Conservation (phyloP, 148 eudicot species). For the Rheum nobile region DNA sequence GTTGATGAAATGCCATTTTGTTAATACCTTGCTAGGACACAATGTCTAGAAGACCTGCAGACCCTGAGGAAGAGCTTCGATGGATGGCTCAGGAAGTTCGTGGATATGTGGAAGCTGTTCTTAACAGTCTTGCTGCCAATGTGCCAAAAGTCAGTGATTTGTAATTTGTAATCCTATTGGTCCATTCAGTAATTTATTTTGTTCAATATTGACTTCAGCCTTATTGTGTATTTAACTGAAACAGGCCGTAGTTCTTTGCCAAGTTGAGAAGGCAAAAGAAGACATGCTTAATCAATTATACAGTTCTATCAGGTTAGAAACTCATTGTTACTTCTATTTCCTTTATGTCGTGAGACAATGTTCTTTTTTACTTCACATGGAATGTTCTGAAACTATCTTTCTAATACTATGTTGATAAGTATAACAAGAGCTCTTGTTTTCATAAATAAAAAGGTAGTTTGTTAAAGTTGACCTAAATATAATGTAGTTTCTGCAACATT, state of each 20-base stretch:
- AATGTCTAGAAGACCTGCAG: conserved; percentile 88
- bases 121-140: conserved; percentile 93
- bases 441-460: neutral
- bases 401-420: neutral
- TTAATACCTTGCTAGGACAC: conserved; percentile 49
- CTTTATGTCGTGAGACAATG: neutral
- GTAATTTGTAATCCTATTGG: neutral
- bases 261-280: conserved; percentile 97
- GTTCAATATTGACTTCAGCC: neutral
- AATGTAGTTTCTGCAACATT: neutral
- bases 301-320: conserved; percentile 75
- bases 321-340: conserved; percentile 3
- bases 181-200: neutral
- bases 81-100: conserved; percentile 99
- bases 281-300: conserved; percentile 95
- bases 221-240: conserved; percentile 14
- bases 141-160: conserved; percentile 66
- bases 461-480: neutral
- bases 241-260: conserved; percentile 98
- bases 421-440: neutral
- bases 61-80: conserved; percentile 96
- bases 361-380: neutral
- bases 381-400: neutral
- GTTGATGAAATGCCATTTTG: neutral
- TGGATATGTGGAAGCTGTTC: conserved; percentile 95